Base-by-base conservation (phyloP, 208 protist species). In the Acanthamoeba royreba region DNA sequence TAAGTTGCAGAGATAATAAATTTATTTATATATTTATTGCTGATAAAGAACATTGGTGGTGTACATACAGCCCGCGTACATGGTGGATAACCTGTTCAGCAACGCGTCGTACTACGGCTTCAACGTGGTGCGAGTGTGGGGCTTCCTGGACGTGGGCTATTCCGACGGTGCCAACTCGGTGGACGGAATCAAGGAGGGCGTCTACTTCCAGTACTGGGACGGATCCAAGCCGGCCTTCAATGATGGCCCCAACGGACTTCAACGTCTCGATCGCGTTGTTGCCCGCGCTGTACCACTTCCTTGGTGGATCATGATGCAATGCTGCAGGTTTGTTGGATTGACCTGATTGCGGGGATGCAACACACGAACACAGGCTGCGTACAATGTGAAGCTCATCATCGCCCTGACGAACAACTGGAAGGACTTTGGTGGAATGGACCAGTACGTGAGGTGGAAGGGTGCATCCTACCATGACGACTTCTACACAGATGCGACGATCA, bases 71-170 rank as follows among this genome's bases (percentile, higher is more conserved):
- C 4, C 49, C 4, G 1, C 17, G 9, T 8, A 87, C 7, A 61
- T 87, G 47, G 47, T 87, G 49, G 25, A 87, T 13, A n/a, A 87
- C 77, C 45, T 61, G 45, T 40, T 87, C 1, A 28, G 49, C 1
- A 61, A 52, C n/a, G 47, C 47, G 45, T 52, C 45, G 47, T 7
- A 5, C n/a, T 35, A 87, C 45, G 49, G 49, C 9, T 87, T 87
- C 49, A 52, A 87, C 45, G 77, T 87, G 47, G 49, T 87, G n/a
- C 77, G 77, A 25, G 49, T 87, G 77, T 87, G 77, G 77, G 77
- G 77, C 49, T 87, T 87, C 49, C 15, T 28, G 11, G 77, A 87
- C 77, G 49, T 87, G 45, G 77, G 77, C 49, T 38, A 87, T 40
- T 25, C 45, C 45, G 77, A 87, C 49, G 77, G 77, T 8, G 40